These are phyloP conservation scores for Magnusiomyces ingens DNA, from an alignment of 1,139 yeast genomes.

Conservation along the genomic window DNA sequence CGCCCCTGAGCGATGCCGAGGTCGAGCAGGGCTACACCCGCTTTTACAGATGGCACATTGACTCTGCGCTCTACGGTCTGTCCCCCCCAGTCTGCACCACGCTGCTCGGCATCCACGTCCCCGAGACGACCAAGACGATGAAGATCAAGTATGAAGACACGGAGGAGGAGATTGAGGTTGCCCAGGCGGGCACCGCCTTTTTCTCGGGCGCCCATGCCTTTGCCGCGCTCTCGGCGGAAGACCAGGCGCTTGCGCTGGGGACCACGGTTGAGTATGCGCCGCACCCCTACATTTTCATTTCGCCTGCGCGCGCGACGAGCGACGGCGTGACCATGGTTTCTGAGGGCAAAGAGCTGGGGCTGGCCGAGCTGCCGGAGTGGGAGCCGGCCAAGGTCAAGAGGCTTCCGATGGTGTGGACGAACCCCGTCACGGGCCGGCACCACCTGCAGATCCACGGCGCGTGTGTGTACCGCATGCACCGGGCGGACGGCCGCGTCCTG, in stretches of 20 bases:
- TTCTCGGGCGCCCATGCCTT: slow-evolving; percentile 79
- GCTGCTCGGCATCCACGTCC: slow-evolving; percentile 71
- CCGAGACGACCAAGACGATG: slow-evolving; percentile 37
- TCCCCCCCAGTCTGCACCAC: slow-evolving; percentile 85
- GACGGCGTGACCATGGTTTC: slow-evolving; percentile 82
- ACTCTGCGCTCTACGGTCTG: slow-evolving; percentile 76
- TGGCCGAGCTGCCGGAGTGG: slow-evolving; percentile 73
- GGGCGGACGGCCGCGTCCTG: slow-evolving; percentile 48
- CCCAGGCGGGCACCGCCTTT: slow-evolving; percentile 85
- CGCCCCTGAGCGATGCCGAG: slow-evolving; percentile 53
- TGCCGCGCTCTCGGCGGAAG: slow-evolving; percentile 56
- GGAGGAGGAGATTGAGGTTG: slow-evolving; percentile 55
- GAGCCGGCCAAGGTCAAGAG: slow-evolving; percentile 65
- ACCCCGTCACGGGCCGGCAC: slow-evolving; percentile 73
- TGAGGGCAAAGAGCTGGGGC: slow-evolving; percentile 62
- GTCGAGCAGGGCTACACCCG: slow-evolving; percentile 61
- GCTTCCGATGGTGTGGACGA: slow-evolving; percentile 86
- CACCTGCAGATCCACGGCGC: slow-evolving; percentile 85
- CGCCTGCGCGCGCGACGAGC: slow-evolving; percentile 71
- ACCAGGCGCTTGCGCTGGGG: slow-evolving; percentile 62
- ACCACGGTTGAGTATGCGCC: slow-evolving; percentile 85
- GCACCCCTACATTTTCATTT: slow-evolving; percentile 80
- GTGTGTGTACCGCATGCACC: slow-evolving; percentile 62
- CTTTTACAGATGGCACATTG: slow-evolving; percentile 90
- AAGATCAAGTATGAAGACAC: slow-evolving; percentile 61